Percentiles rank a stretch among this genome's conserved stretches.
Conservation (phyloP, 768 basidiomycete species). For the Podaxis rugospora region DNA sequence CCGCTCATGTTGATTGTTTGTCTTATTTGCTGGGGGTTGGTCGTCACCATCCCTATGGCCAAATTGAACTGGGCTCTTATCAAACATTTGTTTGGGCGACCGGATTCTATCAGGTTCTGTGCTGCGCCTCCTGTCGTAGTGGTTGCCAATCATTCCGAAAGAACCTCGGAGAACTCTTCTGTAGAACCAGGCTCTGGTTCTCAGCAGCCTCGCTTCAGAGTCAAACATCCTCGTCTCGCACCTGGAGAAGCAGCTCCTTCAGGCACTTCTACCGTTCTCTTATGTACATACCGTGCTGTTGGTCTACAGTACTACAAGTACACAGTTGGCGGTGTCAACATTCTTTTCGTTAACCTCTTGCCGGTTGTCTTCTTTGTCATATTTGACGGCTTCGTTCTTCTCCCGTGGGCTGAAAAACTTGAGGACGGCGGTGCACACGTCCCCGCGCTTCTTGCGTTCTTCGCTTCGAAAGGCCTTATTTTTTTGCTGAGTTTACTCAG, state of each 20-base stretch:
- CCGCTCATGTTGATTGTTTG: slow-evolving; percentile 88
- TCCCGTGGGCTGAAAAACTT: slow-evolving; percentile 62
- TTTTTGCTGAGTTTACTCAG: slow-evolving; percentile 83
- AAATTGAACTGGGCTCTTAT: slow-evolving; percentile 95
- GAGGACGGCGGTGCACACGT: slow-evolving; percentile 51
- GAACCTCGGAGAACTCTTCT: slow-evolving; percentile 7
- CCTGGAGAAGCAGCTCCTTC: slow-evolving; percentile 89
- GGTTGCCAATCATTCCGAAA: slow-evolving; percentile 27
- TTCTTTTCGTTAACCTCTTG: slow-evolving; percentile 93
- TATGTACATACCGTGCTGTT: slow-evolving; percentile 91
- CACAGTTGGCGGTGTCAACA: slow-evolving; percentile 97
- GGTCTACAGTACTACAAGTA: slow-evolving; percentile 98
- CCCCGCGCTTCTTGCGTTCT: slow-evolving; percentile 58
- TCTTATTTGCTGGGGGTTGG: slow-evolving; percentile 89
- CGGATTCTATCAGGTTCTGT: slow-evolving; percentile 88
- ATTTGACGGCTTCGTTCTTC: slow-evolving; percentile 83
- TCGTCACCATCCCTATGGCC: slow-evolving; percentile 97
- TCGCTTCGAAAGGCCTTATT: slow-evolving; percentile 74
- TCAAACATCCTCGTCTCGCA: slow-evolving; percentile 71
- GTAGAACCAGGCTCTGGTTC: slow-evolving; percentile 20
- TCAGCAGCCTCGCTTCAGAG: slow-evolving; percentile 40
- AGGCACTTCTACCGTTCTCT: slow-evolving; percentile 79
- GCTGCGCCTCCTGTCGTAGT: slow-evolving; percentile 76
- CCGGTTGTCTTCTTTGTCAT: slow-evolving; percentile 95
- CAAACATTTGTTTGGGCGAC: slow-evolving; percentile 72